Evolutionary conservation across 2,329 filamentous ascomycete genomes (phyloP).

Genomic region (Didymella pomorum): DNA sequence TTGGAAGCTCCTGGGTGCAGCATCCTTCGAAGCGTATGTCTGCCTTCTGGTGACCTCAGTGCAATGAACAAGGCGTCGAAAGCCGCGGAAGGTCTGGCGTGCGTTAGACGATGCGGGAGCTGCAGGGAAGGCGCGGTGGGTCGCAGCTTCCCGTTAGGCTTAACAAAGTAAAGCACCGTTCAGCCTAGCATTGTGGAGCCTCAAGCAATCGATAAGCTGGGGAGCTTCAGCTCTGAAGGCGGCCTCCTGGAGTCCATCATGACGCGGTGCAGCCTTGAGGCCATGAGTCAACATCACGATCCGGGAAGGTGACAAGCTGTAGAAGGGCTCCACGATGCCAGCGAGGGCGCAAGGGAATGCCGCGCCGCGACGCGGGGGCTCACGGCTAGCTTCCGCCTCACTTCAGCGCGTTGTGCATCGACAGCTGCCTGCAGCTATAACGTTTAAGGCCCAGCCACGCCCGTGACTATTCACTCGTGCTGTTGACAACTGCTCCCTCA

Average conservation of each 20-base stretch:
- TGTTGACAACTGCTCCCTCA: constrained; percentile 6
- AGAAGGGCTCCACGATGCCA: constrained; percentile 14
- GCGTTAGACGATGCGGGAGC: constrained; percentile 26
- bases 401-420: constrained; percentile 24
- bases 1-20: too few species aligned
- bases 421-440: constrained; percentile 34
- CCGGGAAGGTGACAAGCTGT: constrained; percentile 8
- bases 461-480: constrained; percentile 18
- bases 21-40: neutral
- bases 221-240: constrained; percentile 13
- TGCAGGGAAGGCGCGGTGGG: constrained; percentile 34
- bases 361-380: constrained; percentile 23
- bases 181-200: constrained; percentile 30
- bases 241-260: constrained; percentile 13
- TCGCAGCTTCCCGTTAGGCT: constrained; percentile 30
- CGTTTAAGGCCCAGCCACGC: constrained; percentile 34
- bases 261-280: constrained; percentile 8
- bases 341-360: constrained; percentile 19
- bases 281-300: constrained; percentile 16
- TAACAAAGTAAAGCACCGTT: constrained; percentile 24
- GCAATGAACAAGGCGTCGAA: constrained; percentile 1
- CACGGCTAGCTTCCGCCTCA: constrained; percentile 36
- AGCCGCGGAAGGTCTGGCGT: constrained; percentile 23
- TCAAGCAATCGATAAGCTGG: constrained; percentile 18
- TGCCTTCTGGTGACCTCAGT: constrained; percentile 3